A percentile compares a stretch with the other conserved stretches of the same genome.
These are phyloP conservation scores for Phyllosticta ampelicida DNA, from an alignment of 2,329 filamentous ascomycete genomes.

Conservation along the genomic window DNA sequence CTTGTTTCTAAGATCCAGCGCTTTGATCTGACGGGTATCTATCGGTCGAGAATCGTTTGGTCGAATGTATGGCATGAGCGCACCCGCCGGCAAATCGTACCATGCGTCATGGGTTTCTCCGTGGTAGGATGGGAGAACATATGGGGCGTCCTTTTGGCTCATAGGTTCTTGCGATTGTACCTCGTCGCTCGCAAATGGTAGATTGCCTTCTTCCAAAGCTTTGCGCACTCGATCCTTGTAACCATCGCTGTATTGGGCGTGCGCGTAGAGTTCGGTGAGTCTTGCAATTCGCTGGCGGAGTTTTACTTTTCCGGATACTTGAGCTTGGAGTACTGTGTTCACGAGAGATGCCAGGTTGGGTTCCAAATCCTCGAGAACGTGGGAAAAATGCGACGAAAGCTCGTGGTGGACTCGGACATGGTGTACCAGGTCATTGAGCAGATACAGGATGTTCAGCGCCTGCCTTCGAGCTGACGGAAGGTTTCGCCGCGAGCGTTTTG, in stretches of 20 bases:
- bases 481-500: not conserved
- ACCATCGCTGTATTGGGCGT: slow-evolving; percentile 50
- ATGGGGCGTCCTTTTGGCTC: slow-evolving; percentile 48
- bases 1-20: slow-evolving; percentile 58
- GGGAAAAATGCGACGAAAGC: slow-evolving; percentile 24
- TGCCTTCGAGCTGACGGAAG: slow-evolving; percentile 53
- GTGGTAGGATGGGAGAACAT: slow-evolving; percentile 63
- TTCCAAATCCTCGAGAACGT: slow-evolving; percentile 45
- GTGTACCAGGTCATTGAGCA: slow-evolving; percentile 68
- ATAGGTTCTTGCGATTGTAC: slow-evolving; percentile 21
- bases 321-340: slow-evolving; percentile 42
- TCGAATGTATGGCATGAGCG: slow-evolving; percentile 67
- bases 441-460: slow-evolving; percentile 64
- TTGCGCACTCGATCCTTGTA: slow-evolving; percentile 50
- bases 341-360: slow-evolving; percentile 52
- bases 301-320: slow-evolving; percentile 51
- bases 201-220: slow-evolving; percentile 39
- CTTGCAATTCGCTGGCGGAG: slow-evolving; percentile 53
- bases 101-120: slow-evolving; percentile 63
- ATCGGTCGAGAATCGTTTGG: slow-evolving; percentile 68
- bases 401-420: slow-evolving; percentile 1
- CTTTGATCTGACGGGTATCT: slow-evolving; percentile 57
- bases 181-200: slow-evolving; percentile 10
- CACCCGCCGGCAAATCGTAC: slow-evolving; percentile 74
- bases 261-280: slow-evolving; percentile 61